Conservation (phyloP, 2,329 filamentous ascomycete genomes). For the Fusarium sp. region DNA sequence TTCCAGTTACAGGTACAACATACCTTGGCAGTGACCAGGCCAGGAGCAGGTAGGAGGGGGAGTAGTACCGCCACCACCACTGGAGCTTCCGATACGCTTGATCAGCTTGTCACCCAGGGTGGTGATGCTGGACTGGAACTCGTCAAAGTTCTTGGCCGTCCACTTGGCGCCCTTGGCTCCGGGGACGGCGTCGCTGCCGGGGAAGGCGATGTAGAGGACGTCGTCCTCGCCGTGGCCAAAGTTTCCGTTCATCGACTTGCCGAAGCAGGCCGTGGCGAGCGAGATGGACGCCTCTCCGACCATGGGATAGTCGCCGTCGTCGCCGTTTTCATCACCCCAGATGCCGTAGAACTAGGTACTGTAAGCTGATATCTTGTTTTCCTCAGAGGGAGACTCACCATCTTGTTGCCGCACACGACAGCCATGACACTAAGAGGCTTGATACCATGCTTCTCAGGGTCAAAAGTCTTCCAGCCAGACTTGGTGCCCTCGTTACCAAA, state of each 20-base stretch:
- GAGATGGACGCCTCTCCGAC: constrained; percentile 70
- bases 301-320: constrained; percentile 58
- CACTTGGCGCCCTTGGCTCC: constrained; percentile 66
- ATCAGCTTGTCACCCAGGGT: constrained; percentile 64
- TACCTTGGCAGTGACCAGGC: constrained; percentile 32
- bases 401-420: constrained; percentile 63
- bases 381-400: constrained; percentile 47
- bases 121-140: constrained; percentile 66
- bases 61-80: background rate
- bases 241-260: constrained; percentile 64
- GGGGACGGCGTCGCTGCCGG: constrained; percentile 66
- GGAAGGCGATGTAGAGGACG: constrained; percentile 72
- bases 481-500: constrained; percentile 60
- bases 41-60: constrained; percentile 29
- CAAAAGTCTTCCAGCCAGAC: constrained; percentile 51
- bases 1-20: background rate
- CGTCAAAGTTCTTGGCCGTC: constrained; percentile 59
- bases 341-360: constrained; percentile 64
- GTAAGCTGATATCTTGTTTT: constrained; percentile 51
- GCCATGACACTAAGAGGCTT: constrained; percentile 66
- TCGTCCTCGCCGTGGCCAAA: constrained; percentile 67
- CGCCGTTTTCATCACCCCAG: constrained; percentile 73
- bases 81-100: constrained; percentile 40
- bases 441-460: constrained; percentile 57
- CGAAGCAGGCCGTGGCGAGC: constrained; percentile 69